Evolutionary conservation across 1,284 basidiomycete genomes (phyloP), one percentile per base, ranked within the genome.

Genomic region (Apiotrichum gracile): DNA sequence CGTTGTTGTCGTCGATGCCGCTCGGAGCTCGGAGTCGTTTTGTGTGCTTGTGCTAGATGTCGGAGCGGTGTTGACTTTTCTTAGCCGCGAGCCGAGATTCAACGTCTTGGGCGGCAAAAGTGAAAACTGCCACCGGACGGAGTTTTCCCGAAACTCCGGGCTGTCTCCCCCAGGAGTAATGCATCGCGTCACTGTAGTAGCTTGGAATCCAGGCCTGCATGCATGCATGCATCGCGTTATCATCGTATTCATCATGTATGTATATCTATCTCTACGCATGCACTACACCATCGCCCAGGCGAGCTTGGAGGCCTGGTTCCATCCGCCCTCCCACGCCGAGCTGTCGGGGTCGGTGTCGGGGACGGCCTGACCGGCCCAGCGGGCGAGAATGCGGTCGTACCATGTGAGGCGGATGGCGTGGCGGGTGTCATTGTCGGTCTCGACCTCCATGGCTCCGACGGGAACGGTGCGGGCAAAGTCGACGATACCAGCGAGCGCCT

Each of bases 281-380:
- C 5, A 8, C 21, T 47, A 65, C 16, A 59, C 52, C 29, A 63
- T 51, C 17, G 48, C 52, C 66, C 66, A 70, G 14, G 60, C 35
- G 21, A 68, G 45, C 42, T 54, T 52, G 35, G 60, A 55, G 25
- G 56, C 60, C 53, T 60, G 53, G 40, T 61, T 62, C 65, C 66
- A 70, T 0, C 63, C 68, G 24, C 58, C 59, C 24, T 63, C 57
- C 68, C 68, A 70, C 2, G 47, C 57, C 10, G 40, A 48, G 1
- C 64, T 63, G 41, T 67, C 60, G 5, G 62, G 61, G 26, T 62
- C 62, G 1, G n/a, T 38, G 5, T 49, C 51, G 6, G 49, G 29
- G 25, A 50, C 55, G 5, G 21, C 19, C n/a, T 29, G 27, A 12
- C 57, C 59, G 3, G n/a, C 42, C 66, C 62, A 66, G 12, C 54